Base-by-base conservation (phyloP, 169 alveolate species). In the Cyclospora cayetanensis region DNA sequence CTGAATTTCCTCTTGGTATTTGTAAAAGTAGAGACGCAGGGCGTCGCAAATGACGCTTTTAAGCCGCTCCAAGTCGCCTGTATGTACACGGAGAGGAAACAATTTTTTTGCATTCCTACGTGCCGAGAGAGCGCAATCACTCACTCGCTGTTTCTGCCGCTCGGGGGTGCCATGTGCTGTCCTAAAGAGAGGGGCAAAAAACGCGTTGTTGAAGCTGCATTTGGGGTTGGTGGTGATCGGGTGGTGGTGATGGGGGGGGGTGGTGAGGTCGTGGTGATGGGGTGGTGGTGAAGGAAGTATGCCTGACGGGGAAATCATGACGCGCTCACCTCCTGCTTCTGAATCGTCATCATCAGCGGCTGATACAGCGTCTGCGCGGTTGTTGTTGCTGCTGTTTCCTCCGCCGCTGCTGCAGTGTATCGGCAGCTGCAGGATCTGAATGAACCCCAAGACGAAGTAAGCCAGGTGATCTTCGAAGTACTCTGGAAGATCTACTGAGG, bases 1-100 rank as follows among this genome's bases (percentile, higher is more conserved):
- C 77, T 68, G 76, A 70, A 90, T 70, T 34, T 90, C 93, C 43
- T 90, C 93, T 35, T 90, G 93, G 50, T 90, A 90, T 35, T 90
- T 90, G 90, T 90, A 70, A 11, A 90, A 31, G 65, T 90, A 90
- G 12, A 90, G 85, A 22, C 35, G 76, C 83, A 74, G 46, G 65
- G 39, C 46, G 29, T 18, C 31, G 65, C 88, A 77, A 7, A 90
- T 43, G n/a, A 35, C 80, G 63, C 77, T 65, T 63, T 27, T n/a
- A 43, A 90, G 41, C 22, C 50, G n/a, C 82, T 90, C 90, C 46
- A 60, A 12, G 20, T 25, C 29, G 2, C 87, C 93, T 90, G 93
- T 39, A 68, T 18, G 27, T 18, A 35, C n/a, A 41, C 22, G 18
- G 77, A 77, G 22, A 77, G 79, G 22, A 34, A 66, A 66, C 79